phyloP scores from a whole-genome alignment of 2,329 filamentous ascomycete species.

The Cladosporium halotolerans region DNA sequence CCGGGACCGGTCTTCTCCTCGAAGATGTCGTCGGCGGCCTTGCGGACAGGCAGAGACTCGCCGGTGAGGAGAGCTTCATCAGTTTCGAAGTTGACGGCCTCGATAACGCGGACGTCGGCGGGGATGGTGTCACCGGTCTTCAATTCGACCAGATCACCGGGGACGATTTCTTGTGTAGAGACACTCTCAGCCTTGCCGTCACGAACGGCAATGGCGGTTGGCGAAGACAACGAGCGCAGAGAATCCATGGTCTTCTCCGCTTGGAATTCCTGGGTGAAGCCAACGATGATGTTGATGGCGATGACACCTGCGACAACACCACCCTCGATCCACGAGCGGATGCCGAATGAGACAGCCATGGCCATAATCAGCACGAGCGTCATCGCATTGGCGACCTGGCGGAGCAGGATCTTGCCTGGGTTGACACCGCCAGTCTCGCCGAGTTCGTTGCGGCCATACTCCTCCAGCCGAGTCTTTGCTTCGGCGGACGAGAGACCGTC shows the following conservation, averaged over 20 bases:
- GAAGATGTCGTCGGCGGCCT: conserved; percentile 54
- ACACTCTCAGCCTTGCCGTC: conserved; percentile 39
- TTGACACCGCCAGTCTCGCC: conserved; percentile 61
- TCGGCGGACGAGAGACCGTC: conserved; percentile 58
- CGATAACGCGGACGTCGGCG: conserved; percentile 40
- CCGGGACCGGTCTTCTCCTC: conserved; percentile 53
- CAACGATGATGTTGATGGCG: conserved; percentile 39
- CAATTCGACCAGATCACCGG: conserved; percentile 43
- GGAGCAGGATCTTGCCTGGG: conserved; percentile 66
- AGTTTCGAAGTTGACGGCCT: conserved; percentile 56
- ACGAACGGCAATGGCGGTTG: conserved; percentile 41
- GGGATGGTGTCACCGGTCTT: conserved; percentile 45
- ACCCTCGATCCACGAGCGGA: conserved; percentile 43
- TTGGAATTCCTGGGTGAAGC: conserved; percentile 42
- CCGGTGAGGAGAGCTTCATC: conserved; percentile 71
- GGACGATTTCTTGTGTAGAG: conserved; percentile 40
- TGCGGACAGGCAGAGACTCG: conserved; percentile 64
- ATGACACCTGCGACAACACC: conserved; percentile 44
- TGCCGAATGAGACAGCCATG: conserved; percentile 44
- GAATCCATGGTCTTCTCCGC: conserved; percentile 47
- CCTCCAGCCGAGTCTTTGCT: conserved; percentile 52
- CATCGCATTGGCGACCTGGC: conserved; percentile 73
- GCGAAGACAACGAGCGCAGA: conserved; percentile 40
- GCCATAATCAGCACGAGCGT: conserved; percentile 53
- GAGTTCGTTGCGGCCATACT: conserved; percentile 64